Percentiles rank a stretch among this genome's conserved stretches.
These are phyloP conservation scores for Cicer pinnatifidum DNA, from an alignment of 306 rosid genomes.

Conservation along the genomic window DNA sequence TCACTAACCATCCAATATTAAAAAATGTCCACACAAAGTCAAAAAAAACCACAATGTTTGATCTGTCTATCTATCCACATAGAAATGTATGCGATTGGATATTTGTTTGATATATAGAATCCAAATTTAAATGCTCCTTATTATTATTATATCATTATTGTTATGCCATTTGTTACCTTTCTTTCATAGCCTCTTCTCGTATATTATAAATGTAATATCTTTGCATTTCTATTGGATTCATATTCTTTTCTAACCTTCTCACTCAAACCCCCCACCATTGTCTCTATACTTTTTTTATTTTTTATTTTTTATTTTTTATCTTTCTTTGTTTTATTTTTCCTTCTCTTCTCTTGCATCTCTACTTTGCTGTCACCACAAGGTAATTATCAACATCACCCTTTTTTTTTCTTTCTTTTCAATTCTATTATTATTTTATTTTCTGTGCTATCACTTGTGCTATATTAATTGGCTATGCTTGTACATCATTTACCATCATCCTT, in stretches of 20 bases:
- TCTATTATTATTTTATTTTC: background rate
- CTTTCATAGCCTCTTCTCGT: slow-evolving; percentile 32
- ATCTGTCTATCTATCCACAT: slow-evolving; percentile 22
- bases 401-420: slow-evolving; percentile 20
- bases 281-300: slow-evolving; percentile 18
- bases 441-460: slow-evolving; percentile 31
- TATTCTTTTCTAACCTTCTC: slow-evolving; percentile 76
- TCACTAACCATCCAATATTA: slow-evolving; percentile 8
- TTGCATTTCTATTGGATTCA: slow-evolving; percentile 40
- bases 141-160: slow-evolving; percentile 21
- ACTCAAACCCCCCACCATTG: slow-evolving; percentile 55
- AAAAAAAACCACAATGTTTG: background rate
- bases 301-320: background rate
- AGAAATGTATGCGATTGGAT: slow-evolving; percentile 23
- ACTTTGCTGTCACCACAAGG: slow-evolving; percentile 53
- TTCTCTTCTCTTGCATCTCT: slow-evolving; percentile 46
- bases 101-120: slow-evolving; percentile 21
- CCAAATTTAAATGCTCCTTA: slow-evolving; percentile 5
- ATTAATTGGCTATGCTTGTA: slow-evolving; percentile 25
- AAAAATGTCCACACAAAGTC: slow-evolving; percentile 28
- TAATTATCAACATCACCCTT: slow-evolving; percentile 46
- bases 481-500: slow-evolving; percentile 11
- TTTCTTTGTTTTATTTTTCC: slow-evolving; percentile 22
- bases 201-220: slow-evolving; percentile 38
- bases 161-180: slow-evolving; percentile 34